phyloP scores from a whole-genome alignment of 2,329 filamentous ascomycete species.

The Cercospora sp. region DNA sequence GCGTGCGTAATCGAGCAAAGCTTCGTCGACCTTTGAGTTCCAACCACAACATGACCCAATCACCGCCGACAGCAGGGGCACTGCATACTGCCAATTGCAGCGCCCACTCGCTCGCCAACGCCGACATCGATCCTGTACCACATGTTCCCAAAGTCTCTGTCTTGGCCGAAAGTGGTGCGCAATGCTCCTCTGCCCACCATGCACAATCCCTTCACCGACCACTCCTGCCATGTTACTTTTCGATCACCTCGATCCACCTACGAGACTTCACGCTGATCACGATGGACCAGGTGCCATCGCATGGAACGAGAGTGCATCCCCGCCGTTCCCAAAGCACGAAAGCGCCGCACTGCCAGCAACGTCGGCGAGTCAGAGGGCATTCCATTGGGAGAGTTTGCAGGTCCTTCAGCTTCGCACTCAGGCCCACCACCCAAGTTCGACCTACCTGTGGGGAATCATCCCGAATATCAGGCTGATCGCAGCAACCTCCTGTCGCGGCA shows the following conservation, averaged over 20 bases:
- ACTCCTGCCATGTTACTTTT: background rate
- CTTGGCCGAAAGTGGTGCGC: background rate
- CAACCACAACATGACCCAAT: background rate
- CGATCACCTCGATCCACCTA: background rate
- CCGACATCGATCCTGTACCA: background rate
- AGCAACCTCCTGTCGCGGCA: conserved; percentile 21
- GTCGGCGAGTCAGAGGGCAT: conserved; percentile 27
- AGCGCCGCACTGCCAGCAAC: conserved; percentile 28
- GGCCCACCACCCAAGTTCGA: conserved; percentile 21
- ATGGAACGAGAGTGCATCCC: conserved; percentile 34
- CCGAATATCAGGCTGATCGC: conserved; percentile 15
- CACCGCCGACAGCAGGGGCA: background rate
- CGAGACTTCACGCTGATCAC: conserved; percentile 19
- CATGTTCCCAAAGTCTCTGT: background rate
- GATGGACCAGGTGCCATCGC: conserved; percentile 30
- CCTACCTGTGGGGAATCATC: conserved; percentile 13
- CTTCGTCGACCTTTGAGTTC: background rate
- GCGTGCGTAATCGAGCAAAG: background rate
- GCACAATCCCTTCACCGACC: background rate
- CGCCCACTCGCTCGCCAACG: background rate
- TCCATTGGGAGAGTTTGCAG: conserved; percentile 27
- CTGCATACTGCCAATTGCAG: background rate
- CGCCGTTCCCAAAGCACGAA: conserved; percentile 33
- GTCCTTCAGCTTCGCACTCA: conserved; percentile 13
- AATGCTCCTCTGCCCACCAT: background rate